Conservation (phyloP, 352 stramenopile species). For the Halophytophthora polymorphica region DNA sequence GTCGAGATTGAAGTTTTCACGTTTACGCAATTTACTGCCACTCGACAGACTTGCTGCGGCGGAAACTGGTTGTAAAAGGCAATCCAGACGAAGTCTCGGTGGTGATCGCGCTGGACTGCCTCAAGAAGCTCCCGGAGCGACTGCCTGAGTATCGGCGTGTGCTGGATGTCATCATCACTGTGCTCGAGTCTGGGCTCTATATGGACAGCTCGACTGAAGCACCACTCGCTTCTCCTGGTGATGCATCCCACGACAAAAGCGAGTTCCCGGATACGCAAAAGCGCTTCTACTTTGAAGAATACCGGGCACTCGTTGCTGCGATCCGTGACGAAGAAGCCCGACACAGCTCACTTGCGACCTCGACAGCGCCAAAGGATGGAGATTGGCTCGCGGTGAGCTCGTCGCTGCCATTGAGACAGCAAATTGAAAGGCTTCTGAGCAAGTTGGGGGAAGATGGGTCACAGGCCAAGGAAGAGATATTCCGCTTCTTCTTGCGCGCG, state of each 20-base stretch:
- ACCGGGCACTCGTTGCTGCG: slow-evolving; percentile 11
- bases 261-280: slow-evolving; percentile 5
- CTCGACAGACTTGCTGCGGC: slow-evolving; percentile 54
- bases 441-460: slow-evolving; percentile 21
- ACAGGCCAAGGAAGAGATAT: slow-evolving; percentile 38
- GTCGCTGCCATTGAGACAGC: slow-evolving; percentile 16
- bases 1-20: not conserved
- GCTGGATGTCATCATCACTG: slow-evolving; percentile 43
- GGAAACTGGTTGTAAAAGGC: slow-evolving; percentile 36
- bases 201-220: slow-evolving; percentile 8
- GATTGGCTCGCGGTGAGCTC: slow-evolving; percentile 14
- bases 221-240: not conserved
- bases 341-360: not conserved
- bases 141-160: slow-evolving; percentile 65
- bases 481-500: slow-evolving; percentile 29
- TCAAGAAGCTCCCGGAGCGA: slow-evolving; percentile 48
- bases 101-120: slow-evolving; percentile 69
- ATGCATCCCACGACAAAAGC: slow-evolving; percentile 8
- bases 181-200: slow-evolving; percentile 55
- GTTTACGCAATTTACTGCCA: too few relatives aligned
- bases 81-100: slow-evolving; percentile 52
- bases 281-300: slow-evolving; percentile 56
- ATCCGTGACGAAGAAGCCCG: slow-evolving; percentile 2
- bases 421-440: slow-evolving; percentile 27
- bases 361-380: not conserved